Evolutionary conservation across 306 rosid genomes (phyloP), one percentile per base, ranked within the genome.

Genomic region (Leucaena leucocephala): DNA sequence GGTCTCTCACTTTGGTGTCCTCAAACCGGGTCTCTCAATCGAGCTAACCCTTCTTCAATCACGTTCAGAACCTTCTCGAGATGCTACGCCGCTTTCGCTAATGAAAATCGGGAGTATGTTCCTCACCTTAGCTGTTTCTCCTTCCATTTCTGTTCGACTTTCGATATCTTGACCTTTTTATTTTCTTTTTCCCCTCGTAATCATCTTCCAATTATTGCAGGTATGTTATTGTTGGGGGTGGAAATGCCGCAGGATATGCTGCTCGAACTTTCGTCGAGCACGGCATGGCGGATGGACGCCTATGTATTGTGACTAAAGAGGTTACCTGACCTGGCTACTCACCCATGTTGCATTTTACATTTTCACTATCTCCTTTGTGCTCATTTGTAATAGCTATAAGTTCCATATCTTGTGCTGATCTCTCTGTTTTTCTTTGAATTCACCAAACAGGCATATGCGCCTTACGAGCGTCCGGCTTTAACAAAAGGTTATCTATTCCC

Each of bases 141-240:
- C 54, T 66, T 27, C 72, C 48, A 40, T 49, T 78, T 57, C 35
- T 10, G 7, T 62, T 74, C 35, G 22, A 17, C 8, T 73, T 58
- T 59, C 22, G 14, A 3, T 36, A 49, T 50, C 68, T 39, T 6
- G 17, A 43, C 7, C 10, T 7, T 61, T 8, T 27, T 35, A 34
- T 54, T 54, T 54, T 54, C 59, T 54, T 54, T 17, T 6, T 2
- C 3, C 9, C 21, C 62, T 27, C 14, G 34, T 14, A 13, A n/a
- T 67, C 7, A 3, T 19, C 62, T 45, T 27, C 27, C 27, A 50
- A 3, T 78, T 45, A 45, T 5, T 75, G 63, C 78, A 94, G 98
- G 91, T 94, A 81, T 87, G 98, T 94, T 86, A 94, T 94, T 8
- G 98, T 94, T 76, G 98, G 98, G 6, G 97, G 98, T 13, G 97